Conservation (phyloP, 768 basidiomycete genomes). For the Piloderma croceum region DNA sequence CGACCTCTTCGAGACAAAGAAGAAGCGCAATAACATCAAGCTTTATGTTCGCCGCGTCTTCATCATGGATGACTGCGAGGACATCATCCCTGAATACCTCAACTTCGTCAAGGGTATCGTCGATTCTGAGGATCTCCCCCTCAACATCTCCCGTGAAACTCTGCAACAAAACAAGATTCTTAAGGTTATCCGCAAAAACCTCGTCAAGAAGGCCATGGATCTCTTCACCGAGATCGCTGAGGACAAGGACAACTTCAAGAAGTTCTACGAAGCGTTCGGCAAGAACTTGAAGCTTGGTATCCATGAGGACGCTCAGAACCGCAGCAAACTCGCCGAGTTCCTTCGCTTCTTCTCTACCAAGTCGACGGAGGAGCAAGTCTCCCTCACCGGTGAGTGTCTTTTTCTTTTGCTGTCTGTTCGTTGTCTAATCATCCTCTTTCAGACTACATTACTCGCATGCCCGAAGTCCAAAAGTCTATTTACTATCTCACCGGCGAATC, state of each 20-base stretch:
- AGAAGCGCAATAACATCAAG: constrained; percentile 99
- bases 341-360: constrained; percentile 98
- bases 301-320: constrained; percentile 98
- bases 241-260: constrained; percentile 97
- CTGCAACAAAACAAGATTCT: constrained; percentile 99
- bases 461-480: constrained; percentile 96
- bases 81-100: constrained; percentile 98
- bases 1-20: constrained; percentile 99
- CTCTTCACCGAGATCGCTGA: constrained; percentile 94
- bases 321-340: constrained; percentile 98
- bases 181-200: constrained; percentile 98
- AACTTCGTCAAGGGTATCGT: constrained; percentile 99
- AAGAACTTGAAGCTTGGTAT: constrained; percentile 99
- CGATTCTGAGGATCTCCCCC: constrained; percentile 98
- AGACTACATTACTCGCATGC: constrained; percentile 99
- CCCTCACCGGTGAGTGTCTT: constrained; percentile 73
- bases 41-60: constrained; percentile 99
- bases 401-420: neutral
- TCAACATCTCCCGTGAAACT: constrained; percentile 99
- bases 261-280: constrained; percentile 98
- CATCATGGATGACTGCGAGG: constrained; percentile 99
- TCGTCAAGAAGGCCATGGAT: constrained; percentile 97
- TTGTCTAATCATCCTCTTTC: neutral
- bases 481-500: constrained; percentile 99
- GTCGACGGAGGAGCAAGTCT: constrained; percentile 82